Evolutionary conservation across 1,284 basidiomycete species (phyloP).

Genomic region (Trametes polyzona): DNA sequence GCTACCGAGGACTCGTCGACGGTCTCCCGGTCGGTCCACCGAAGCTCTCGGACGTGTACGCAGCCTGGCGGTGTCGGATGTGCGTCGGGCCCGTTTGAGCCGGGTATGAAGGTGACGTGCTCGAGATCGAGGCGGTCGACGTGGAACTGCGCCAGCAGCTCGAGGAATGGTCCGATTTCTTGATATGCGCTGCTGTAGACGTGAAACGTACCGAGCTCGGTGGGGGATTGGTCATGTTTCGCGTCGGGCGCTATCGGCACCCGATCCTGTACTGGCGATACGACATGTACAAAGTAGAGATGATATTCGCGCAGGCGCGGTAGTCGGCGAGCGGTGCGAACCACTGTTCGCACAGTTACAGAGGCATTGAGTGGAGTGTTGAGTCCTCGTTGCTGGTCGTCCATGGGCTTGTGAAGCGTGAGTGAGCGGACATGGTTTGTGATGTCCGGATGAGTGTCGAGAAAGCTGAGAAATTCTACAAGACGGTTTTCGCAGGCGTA

Average conservation of each 20-base stretch:
- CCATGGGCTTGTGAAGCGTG: slow-evolving; percentile 7
- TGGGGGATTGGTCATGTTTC: not conserved
- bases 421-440: slow-evolving; percentile 6
- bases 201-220: slow-evolving; percentile 2
- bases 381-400: not conserved
- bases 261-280: not conserved
- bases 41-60: slow-evolving; percentile 3
- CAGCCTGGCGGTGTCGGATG: not conserved
- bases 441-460: slow-evolving; percentile 6
- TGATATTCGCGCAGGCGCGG: slow-evolving; percentile 7
- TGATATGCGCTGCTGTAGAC: slow-evolving; percentile 8
- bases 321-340: slow-evolving; percentile 1
- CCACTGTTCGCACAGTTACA: not conserved
- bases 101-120: slow-evolving; percentile 2
- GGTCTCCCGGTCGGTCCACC: slow-evolving; percentile 5
- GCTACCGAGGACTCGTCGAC: slow-evolving; percentile 3
- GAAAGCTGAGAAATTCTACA: not conserved
- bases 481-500: slow-evolving; percentile 5
- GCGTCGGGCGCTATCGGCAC: not conserved
- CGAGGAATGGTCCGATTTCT: slow-evolving; percentile 6
- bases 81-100: not conserved
- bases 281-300: slow-evolving; percentile 12
- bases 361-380: not conserved
- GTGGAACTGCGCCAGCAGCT: slow-evolving; percentile 6
- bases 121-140: slow-evolving; percentile 14